These are phyloP conservation scores for Lagerstroemia speciosa DNA, from an alignment of 345 rosid genomes.

Conservation along the genomic window DNA sequence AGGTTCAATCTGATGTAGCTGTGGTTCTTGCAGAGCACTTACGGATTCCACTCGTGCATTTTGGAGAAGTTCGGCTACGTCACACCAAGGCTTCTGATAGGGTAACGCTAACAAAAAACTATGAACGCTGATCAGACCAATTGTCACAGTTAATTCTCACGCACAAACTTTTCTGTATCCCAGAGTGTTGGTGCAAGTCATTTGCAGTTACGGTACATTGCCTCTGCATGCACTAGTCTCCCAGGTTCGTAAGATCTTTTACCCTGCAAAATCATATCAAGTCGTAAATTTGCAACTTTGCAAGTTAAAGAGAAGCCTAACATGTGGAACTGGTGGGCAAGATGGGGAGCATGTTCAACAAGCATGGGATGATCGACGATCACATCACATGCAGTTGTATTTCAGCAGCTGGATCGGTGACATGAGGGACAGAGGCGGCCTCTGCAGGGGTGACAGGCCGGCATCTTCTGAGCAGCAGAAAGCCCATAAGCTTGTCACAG, in stretches of 20 bases:
- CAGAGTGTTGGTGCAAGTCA: conserved; percentile 75
- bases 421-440: conserved; percentile 1
- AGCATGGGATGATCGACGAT: conserved; percentile 34
- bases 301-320: background rate
- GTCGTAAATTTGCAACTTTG: background rate
- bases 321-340: conserved; percentile 3
- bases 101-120: conserved; percentile 27
- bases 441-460: no score
- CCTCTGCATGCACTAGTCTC: conserved; percentile 71
- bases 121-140: background rate
- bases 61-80: conserved; percentile 56
- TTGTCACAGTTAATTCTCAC: background rate
- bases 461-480: background rate
- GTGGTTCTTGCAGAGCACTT: conserved; percentile 34
- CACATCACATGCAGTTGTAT: conserved; percentile 10
- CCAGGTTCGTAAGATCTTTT: conserved; percentile 32
- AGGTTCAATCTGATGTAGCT: background rate
- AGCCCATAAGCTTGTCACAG: background rate
- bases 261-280: background rate
- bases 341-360: conserved; percentile 76
- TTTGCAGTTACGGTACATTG: conserved; percentile 82
- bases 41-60: conserved; percentile 77
- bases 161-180: background rate
- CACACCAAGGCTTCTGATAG: conserved; percentile 64
- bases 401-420: conserved; percentile 23